Percentiles rank a stretch among this genome's conserved stretches.
Conservation (phyloP, 192 early-diverging fungal genomes). For the Backusella macrospora region DNA sequence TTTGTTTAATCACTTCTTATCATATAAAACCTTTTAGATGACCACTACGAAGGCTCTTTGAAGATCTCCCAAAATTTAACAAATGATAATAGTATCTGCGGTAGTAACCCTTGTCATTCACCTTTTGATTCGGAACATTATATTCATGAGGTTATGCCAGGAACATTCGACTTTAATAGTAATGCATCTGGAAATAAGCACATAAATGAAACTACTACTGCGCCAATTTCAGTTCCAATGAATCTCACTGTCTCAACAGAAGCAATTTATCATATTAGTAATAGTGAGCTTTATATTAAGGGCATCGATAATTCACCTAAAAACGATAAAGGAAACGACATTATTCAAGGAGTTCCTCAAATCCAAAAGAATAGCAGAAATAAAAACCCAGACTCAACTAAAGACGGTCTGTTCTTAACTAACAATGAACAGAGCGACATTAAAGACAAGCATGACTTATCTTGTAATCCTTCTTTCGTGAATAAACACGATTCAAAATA, state of each 20-base stretch:
- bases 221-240: neutral
- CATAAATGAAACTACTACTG: neutral
- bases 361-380: neutral
- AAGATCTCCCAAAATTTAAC: neutral
- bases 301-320: neutral
- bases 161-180: neutral
- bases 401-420: neutral
- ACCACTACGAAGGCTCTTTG: neutral
- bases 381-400: neutral
- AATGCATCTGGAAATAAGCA: neutral
- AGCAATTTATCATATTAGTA: neutral
- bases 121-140: neutral
- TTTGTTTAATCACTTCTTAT: neutral
- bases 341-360: neutral
- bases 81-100: no score
- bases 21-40: neutral
- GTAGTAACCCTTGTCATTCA: no score
- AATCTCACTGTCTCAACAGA: neutral
- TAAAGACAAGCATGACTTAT: neutral
- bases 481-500: neutral
- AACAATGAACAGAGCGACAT: neutral
- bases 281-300: neutral
- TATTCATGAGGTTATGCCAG: neutral
- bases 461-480: neutral
- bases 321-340: neutral